Evolutionary conservation across 345 rosid species (phyloP).

Genomic region (Citrus trifoliata): DNA sequence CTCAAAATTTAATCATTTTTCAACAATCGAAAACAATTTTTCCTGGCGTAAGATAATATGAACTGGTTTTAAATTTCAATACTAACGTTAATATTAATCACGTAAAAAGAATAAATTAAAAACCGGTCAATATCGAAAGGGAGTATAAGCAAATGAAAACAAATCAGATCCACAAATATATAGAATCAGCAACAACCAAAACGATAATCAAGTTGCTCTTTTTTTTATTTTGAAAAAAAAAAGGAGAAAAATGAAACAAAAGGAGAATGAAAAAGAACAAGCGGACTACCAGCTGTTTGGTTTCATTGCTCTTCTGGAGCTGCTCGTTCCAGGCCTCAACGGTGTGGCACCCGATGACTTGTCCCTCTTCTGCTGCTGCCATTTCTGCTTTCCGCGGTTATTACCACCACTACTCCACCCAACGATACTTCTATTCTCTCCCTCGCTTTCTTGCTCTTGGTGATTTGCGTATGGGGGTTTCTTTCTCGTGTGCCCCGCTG

Average conservation of each 20-base stretch:
- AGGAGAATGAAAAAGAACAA: background rate
- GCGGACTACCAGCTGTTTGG: slow-evolving; percentile 60
- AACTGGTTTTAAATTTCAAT: too few relatives aligned
- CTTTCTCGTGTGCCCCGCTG: background rate
- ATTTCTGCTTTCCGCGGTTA: background rate
- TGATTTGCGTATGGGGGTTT: background rate
- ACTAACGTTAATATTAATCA: too few relatives aligned
- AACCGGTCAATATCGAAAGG: background rate
- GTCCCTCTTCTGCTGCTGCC: slow-evolving; percentile 64
- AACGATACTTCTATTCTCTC: background rate
- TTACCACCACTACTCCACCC: background rate
- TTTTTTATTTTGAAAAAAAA: background rate
- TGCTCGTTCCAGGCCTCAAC: slow-evolving; percentile 63
- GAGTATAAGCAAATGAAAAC: background rate
- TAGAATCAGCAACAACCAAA: background rate
- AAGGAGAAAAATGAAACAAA: background rate
- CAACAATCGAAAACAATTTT: background rate
- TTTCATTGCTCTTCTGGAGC: slow-evolving; percentile 47
- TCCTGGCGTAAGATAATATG: background rate
- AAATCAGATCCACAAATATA: background rate
- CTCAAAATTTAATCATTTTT: too few relatives aligned
- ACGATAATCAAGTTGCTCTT: background rate
- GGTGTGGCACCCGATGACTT: slow-evolving; percentile 69
- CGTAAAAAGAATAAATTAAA: too few relatives aligned
- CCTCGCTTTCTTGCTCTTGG: background rate